Evolutionary conservation across 768 basidiomycete species (phyloP), one percentile per base, ranked within the genome.

Genomic region (Lactarius hatsudake): DNA sequence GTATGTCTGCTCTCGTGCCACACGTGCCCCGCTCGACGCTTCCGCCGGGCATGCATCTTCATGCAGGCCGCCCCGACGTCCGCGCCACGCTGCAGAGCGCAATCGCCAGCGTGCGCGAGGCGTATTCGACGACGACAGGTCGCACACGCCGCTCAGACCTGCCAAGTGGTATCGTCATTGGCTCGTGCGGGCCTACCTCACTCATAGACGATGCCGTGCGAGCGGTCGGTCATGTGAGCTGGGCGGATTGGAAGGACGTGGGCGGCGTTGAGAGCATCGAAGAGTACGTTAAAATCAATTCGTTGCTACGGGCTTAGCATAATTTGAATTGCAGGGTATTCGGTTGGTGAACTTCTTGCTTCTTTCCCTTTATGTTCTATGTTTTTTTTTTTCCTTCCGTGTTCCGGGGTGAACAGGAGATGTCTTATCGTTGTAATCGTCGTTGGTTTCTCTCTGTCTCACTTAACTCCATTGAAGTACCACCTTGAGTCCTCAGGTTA

Each of bases 141-240:
- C 38, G 68, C 68, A 38, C 30, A 36, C 45, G 32, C 30, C 17
- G 61, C 64, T 63, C 45, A 7, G 62, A 32, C 42, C 28, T 28
- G 36, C 65, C 69, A 23, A 64, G 60, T 20, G 81, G 81, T 38
- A 73, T 82, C 13, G 68, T 82, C 38, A 75, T 82, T 4, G 80
- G 79, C 13, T 77, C 79, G 59, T 82, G 82, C 69, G 81, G 81
- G 0, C 82, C 81, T 0, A 69, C 73, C 15, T 67, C 74, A 5
- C 75, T 82, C 59, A 77, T 76, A 2, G 79, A 83, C n/a, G 76
- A 79, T 40, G 75, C 76, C 43, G 66, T 76, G 26, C 69, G 74
- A 40, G 77, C 75, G 1, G 78, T 82, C 56, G 73, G 76, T 3
- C 69, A 64, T 17, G 73, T 83, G 43, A 72, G 74, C 76, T 63